Evolutionary conservation across 2,329 filamentous ascomycete genomes (phyloP).

Genomic region (Chrysosporium queenslandicum): DNA sequence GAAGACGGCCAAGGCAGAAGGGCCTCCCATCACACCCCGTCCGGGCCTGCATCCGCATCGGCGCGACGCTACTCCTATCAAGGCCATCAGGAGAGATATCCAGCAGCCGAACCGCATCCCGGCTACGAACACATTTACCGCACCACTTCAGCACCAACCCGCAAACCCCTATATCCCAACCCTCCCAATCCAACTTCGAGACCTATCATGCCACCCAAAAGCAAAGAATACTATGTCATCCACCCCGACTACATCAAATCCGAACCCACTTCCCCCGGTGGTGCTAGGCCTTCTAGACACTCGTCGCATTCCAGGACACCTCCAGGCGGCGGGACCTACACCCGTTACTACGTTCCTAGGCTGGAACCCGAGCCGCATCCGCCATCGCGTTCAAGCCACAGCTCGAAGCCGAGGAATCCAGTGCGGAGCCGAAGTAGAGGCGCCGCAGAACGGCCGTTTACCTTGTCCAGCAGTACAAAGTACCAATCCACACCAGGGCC

Average conservation of each 20-base stretch:
- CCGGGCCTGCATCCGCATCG: background rate
- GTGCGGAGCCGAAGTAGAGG: constrained; percentile 5
- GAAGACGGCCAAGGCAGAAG: background rate
- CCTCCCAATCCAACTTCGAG: background rate
- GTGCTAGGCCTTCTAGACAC: background rate
- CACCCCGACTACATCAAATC: background rate
- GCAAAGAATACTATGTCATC: constrained; percentile 4
- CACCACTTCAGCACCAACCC: background rate
- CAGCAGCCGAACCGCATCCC: background rate
- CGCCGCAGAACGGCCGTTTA: constrained; percentile 1
- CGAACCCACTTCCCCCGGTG: constrained; percentile 2
- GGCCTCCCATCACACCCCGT: background rate
- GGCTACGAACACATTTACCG: background rate
- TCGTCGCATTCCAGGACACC: constrained; percentile 1
- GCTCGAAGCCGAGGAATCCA: background rate
- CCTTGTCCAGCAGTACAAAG: background rate
- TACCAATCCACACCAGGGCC: background rate
- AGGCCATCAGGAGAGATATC: background rate
- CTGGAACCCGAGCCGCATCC: background rate
- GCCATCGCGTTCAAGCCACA: background rate
- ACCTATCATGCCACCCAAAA: background rate
- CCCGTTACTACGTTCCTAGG: constrained; percentile 4
- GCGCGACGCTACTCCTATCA: background rate
- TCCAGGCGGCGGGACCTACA: background rate
- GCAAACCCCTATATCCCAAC: constrained; percentile 2